Percentiles rank a stretch among this genome's conserved stretches.
Conservation (phyloP, 306 rosid genomes). For the Vigna nakashimae region DNA sequence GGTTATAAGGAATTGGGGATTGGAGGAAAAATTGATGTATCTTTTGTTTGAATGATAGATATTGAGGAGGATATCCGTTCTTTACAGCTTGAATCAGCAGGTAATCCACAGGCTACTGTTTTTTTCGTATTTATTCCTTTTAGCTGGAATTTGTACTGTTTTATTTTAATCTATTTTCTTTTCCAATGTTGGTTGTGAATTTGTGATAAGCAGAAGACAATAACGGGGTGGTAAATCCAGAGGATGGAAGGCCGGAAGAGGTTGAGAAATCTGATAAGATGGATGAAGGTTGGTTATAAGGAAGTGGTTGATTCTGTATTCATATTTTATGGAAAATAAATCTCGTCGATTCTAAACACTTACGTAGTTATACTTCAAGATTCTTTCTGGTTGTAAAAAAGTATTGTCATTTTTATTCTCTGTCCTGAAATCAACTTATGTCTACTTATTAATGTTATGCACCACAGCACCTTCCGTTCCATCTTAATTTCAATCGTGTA, state of each 20-base stretch:
- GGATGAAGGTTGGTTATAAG: slow-evolving; percentile 80
- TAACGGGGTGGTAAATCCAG: slow-evolving; percentile 64
- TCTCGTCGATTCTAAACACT: not conserved
- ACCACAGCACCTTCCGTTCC: not conserved
- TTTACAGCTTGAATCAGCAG: slow-evolving; percentile 90
- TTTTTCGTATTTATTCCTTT: slow-evolving; percentile 34
- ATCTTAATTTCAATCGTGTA: not conserved
- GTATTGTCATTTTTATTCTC: not conserved
- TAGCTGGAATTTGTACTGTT: not conserved
- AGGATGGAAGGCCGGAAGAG: slow-evolving; percentile 65
- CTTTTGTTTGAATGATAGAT: slow-evolving; percentile 60
- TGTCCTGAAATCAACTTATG: slow-evolving; percentile 26
- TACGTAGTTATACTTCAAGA: not conserved
- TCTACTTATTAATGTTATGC: slow-evolving; percentile 33
- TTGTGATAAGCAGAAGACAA: slow-evolving; percentile 63
- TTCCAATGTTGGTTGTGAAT: slow-evolving; percentile 26
- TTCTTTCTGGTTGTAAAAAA: slow-evolving; percentile 10
- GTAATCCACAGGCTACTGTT: slow-evolving; percentile 47
- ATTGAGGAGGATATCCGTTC: slow-evolving; percentile 91
- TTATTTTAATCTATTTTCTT: slow-evolving; percentile 32
- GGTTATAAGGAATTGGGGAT: slow-evolving; percentile 36
- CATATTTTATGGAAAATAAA: slow-evolving; percentile 12
- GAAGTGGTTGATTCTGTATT: slow-evolving; percentile 40
- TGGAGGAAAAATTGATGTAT: slow-evolving; percentile 36
- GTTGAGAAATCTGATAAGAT: slow-evolving; percentile 58